phyloP scores from a whole-genome alignment of 2,329 filamentous ascomycete species.

The Septoria petroselini region DNA sequence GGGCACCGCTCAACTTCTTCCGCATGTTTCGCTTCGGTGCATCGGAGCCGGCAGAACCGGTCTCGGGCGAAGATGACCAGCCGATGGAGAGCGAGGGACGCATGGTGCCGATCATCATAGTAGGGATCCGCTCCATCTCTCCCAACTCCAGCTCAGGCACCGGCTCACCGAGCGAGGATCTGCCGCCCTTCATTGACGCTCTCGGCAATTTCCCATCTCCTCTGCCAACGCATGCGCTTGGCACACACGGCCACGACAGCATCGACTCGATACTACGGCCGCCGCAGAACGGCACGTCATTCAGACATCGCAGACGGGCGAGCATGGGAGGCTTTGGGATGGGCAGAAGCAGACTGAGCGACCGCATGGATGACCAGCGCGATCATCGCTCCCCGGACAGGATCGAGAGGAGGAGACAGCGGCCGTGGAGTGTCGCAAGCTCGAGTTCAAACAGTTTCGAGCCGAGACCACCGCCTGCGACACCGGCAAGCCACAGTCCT shows the following conservation, averaged over 20 bases:
- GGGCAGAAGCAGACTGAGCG: conserved; percentile 34
- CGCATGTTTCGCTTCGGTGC: conserved; percentile 66
- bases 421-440: conserved; percentile 38
- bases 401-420: conserved; percentile 32
- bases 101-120: conserved; percentile 67
- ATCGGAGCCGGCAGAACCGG: conserved; percentile 20
- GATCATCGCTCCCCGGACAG: conserved; percentile 50
- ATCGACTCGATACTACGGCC: conserved; percentile 53
- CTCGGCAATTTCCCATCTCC: conserved; percentile 49
- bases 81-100: conserved; percentile 50
- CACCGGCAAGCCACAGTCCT: conserved; percentile 58
- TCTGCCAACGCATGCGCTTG: conserved; percentile 35
- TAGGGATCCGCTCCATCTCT: conserved; percentile 65
- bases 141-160: conserved; percentile 44
- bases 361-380: conserved; percentile 49
- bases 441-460: conserved; percentile 37
- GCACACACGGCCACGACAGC: conserved; percentile 43
- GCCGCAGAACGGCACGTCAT: conserved; percentile 54
- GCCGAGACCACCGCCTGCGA: conserved; percentile 61
- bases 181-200: conserved; percentile 51
- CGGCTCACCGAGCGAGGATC: conserved; percentile 45
- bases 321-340: conserved; percentile 52
- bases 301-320: conserved; percentile 53
- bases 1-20: conserved; percentile 63
- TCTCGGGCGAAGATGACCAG: conserved; percentile 28